Evolutionary conservation across 352 stramenopile genomes (phyloP), one percentile per base, ranked within the genome.

Genomic region (Phytophthora tentaculata): DNA sequence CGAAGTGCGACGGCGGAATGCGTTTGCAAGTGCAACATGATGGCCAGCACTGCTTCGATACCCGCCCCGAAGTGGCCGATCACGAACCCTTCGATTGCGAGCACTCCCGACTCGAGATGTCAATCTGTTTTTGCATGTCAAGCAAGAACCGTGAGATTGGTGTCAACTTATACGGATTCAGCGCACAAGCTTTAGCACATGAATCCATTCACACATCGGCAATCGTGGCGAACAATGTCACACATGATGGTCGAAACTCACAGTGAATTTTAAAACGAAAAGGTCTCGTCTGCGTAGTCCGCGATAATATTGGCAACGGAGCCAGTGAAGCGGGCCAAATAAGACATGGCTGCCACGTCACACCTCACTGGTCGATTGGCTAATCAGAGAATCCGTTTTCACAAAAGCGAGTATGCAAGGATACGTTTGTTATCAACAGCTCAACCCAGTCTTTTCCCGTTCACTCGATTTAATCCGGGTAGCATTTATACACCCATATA

Each of bases 1-100:
- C 10, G n/a, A 55, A 47, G 47, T 64, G 62, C 35, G 47, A 69
- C 62, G 54, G 54, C 62, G 62, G 62, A 69, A 69, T 52, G 19
- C 44, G 12, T 61, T 9, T 39, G 32, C 32, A 45, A 45, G 39
- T 39, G 7, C 32, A 39, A 22, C 39, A 45, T 45, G 39, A 9
- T 32, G 28, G 9, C 28, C 1, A 32, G 28, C 0, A 8, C 28
- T 32, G 28, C 9, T 32, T 0, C 5, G 5, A 8, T 32, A 32
- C 5, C 28, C 28, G n/a, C n/a, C n/a, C n/a, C n/a, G n/a, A n/a
- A n/a, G n/a, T 32, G 9, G 13, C 39, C 6, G 39, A n/a, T 22
- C 4, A 45, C 39, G 14, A 45, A 9, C 39, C 39, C 39, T 8
- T 4, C 20, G 32, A 39, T 39, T 39, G 32, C 32, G 32, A 39